Conservation (phyloP, 1,284 basidiomycete species). For the Moesziomyces antarcticus region DNA sequence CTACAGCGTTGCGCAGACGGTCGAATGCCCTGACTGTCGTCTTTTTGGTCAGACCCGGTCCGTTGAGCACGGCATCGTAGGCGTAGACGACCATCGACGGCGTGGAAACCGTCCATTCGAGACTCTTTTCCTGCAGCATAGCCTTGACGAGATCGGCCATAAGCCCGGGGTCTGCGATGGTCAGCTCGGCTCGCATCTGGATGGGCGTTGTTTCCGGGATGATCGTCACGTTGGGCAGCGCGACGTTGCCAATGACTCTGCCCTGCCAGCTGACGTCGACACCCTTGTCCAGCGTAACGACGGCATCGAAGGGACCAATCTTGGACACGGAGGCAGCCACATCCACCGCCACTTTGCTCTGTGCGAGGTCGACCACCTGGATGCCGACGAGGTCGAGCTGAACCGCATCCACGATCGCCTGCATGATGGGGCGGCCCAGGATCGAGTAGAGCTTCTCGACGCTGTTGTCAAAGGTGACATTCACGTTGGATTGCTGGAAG, state of each 20-base stretch:
- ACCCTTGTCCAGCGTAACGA: slow-evolving; percentile 76
- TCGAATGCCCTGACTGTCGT: slow-evolving; percentile 79
- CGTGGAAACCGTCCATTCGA: slow-evolving; percentile 79
- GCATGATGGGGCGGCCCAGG: slow-evolving; percentile 80
- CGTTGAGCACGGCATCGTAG: slow-evolving; percentile 70
- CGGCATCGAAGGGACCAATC: slow-evolving; percentile 81
- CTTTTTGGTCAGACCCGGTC: slow-evolving; percentile 73
- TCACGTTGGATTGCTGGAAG: slow-evolving; percentile 74
- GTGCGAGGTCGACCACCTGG: slow-evolving; percentile 61
- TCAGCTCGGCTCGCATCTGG: slow-evolving; percentile 73
- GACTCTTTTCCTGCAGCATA: slow-evolving; percentile 76
- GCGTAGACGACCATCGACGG: slow-evolving; percentile 74
- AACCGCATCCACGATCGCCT: slow-evolving; percentile 76
- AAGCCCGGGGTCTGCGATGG: slow-evolving; percentile 74
- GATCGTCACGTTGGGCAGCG: slow-evolving; percentile 72
- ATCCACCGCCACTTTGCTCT: slow-evolving; percentile 74
- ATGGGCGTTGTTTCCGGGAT: slow-evolving; percentile 74
- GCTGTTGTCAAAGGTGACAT: slow-evolving; percentile 74
- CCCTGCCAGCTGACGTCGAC: slow-evolving; percentile 76
- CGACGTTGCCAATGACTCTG: slow-evolving; percentile 74
- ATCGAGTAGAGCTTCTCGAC: slow-evolving; percentile 77
- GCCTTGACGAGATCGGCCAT: slow-evolving; percentile 77
- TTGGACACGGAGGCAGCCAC: slow-evolving; percentile 76
- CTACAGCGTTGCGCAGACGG: slow-evolving; percentile 75
- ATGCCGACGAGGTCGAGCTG: slow-evolving; percentile 67